Percentiles rank a stretch among this genome's conserved stretches.
Evolutionary conservation across 495 filamentous ascomycete genomes (phyloP).

Genomic region (Hyaloscypha hepaticicola): DNA sequence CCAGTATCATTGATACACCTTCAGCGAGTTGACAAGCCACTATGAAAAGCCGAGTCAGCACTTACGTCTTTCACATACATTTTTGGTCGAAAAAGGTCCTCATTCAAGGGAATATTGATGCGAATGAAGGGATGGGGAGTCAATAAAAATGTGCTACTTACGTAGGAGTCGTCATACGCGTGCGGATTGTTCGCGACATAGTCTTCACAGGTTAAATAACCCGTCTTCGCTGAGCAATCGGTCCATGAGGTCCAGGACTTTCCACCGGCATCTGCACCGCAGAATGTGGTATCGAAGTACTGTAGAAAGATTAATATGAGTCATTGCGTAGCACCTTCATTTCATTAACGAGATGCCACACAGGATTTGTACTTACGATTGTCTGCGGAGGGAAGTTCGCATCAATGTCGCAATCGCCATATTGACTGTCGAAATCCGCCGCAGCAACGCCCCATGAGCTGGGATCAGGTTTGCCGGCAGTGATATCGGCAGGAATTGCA

Average conservation of each 20-base stretch:
- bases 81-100: not conserved
- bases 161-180: conserved; percentile 50
- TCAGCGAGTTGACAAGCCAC: conserved; percentile 22
- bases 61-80: not conserved
- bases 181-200: conserved; percentile 58
- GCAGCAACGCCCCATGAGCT: conserved; percentile 64
- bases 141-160: not conserved
- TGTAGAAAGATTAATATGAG: not conserved
- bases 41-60: not conserved
- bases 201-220: conserved; percentile 45
- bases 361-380: conserved; percentile 46
- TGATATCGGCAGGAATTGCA: conserved; percentile 54
- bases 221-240: conserved; percentile 8
- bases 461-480: conserved; percentile 40
- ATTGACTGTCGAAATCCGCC: conserved; percentile 57
- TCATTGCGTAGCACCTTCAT: not conserved
- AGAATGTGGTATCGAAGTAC: conserved; percentile 75
- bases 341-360: not conserved
- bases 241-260: conserved; percentile 1
- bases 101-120: not conserved
- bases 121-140: not conserved
- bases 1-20: conserved; percentile 44
- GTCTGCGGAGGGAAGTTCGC: conserved; percentile 65
- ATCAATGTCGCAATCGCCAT: conserved; percentile 59
- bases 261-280: conserved; percentile 69